Base-by-base conservation (phyloP, 306 rosid species). In the Quercus variabilis region DNA sequence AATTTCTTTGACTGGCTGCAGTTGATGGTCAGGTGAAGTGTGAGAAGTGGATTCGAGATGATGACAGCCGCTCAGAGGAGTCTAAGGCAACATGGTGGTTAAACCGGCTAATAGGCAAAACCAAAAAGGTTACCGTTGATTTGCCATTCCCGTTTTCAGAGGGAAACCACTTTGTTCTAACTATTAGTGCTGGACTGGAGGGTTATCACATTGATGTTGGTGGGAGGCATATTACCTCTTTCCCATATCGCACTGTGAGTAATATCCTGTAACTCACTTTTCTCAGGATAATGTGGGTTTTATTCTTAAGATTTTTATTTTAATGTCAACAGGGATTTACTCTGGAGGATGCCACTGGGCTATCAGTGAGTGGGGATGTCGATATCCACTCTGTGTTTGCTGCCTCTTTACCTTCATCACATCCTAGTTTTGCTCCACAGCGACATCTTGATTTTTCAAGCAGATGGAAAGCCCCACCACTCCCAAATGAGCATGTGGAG, bases 171-270 rank as follows among this genome's bases (percentile, higher is more conserved):
- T 95, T 95, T 83, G 98, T 95, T 81, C 90, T 95, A 14, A 95
- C 99, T 30, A 85, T 95, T 69, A 93, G 89, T 76, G 98, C 99
- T 69, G 98, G 99, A 2, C 86, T 95, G 86, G 99, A 93, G 85
- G 99, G 99, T 21, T 95, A 95, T 83, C 99, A 91, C 85, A 20
- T 95, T 80, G 90, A 88, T 82, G 90, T 95, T 73, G 99, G 93
- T 76, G 99, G 99, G 86, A 90, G 97, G 86, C 98, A 95, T 75
- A 85, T 87, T 65, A 74, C 83, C 78, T 95, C 99, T 55, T 95
- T 95, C 78, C 99, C 99, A 75, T 95, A 95, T 86, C 97, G 93
- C 77, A 85, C 87, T 4, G 99, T 95, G 92, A 90, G 99, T 92
- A 80, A 55, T 79, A 26, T 60, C 55, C 81, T 79, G 33, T 35